phyloP scores from a whole-genome alignment of 2,329 filamentous ascomycete species.

The Diaporthe nobilis region DNA sequence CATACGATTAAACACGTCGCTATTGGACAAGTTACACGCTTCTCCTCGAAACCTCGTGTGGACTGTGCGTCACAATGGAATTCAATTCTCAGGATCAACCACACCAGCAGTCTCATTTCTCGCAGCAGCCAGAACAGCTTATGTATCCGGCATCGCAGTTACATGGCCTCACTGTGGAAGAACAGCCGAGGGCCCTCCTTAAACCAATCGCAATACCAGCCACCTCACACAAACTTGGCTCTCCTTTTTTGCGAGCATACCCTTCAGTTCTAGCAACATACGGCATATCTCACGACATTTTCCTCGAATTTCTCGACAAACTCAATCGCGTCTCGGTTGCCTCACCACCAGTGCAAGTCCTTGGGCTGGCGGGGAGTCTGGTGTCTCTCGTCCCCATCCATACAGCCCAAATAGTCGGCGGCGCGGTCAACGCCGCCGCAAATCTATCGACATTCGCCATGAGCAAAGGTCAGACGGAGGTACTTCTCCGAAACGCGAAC shows the following conservation, averaged over 20 bases:
- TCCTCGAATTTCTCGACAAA: constrained; percentile 44
- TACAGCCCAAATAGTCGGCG: constrained; percentile 42
- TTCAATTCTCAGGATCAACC: not conserved
- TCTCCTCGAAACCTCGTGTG: not conserved
- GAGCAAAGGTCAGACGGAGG: constrained; percentile 43
- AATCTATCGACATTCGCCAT: constrained; percentile 38
- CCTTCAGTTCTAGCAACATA: constrained; percentile 38
- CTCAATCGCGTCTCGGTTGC: constrained; percentile 43
- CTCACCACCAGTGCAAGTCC: constrained; percentile 43
- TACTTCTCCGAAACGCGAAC: constrained; percentile 41
- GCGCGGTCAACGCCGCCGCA: constrained; percentile 5
- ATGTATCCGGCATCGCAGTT: not conserved
- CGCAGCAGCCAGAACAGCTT: not conserved
- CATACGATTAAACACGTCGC: not conserved
- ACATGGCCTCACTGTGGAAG: not conserved
- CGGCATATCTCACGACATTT: constrained; percentile 40
- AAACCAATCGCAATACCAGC: constrained; percentile 45
- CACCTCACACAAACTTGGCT: constrained; percentile 41
- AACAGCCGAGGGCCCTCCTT: not conserved
- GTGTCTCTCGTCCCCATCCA: constrained; percentile 43
- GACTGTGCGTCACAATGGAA: not conserved
- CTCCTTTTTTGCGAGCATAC: constrained; percentile 44
- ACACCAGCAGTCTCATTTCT: not conserved
- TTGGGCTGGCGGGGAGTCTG: constrained; percentile 42
- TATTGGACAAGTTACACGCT: no score